Evolutionary conservation across 495 filamentous ascomycete genomes (phyloP).

Genomic region (Aspergillus indologenus): DNA sequence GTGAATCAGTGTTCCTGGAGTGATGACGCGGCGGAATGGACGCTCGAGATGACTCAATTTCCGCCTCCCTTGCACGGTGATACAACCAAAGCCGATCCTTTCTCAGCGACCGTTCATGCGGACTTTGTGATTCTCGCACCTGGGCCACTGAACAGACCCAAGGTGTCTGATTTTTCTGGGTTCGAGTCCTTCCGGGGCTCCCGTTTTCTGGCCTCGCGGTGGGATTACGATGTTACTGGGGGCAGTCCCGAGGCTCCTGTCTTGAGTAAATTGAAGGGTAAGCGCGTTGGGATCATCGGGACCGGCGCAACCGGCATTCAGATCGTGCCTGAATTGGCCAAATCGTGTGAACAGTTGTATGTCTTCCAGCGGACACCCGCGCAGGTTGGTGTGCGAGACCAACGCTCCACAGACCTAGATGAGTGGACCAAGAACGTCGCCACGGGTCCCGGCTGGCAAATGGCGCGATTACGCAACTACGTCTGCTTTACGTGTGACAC

Average conservation of each 20-base stretch:
- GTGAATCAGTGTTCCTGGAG: too few species aligned
- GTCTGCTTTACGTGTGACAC: too few species aligned
- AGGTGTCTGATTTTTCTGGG: constrained; percentile 21
- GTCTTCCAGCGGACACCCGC: constrained; percentile 50
- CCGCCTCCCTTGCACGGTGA: too few species aligned
- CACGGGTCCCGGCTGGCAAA: constrained; percentile 47
- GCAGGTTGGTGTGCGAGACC: constrained; percentile 42
- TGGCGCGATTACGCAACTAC: constrained; percentile 11
- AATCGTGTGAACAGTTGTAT: constrained; percentile 28
- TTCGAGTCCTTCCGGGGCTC: constrained; percentile 17
- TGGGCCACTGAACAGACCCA: constrained; percentile 19
- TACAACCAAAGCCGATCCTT: not conserved
- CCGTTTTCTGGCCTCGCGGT: constrained; percentile 38
- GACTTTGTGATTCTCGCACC: constrained; percentile 13
- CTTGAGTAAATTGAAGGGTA: constrained; percentile 23
- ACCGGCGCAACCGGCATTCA: constrained; percentile 47
- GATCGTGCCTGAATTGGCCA: constrained; percentile 27
- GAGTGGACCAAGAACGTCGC: not conserved
- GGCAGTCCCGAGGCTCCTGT: constrained; percentile 24
- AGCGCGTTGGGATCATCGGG: constrained; percentile 46
- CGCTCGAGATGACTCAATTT: too few species aligned
- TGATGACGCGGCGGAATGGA: too few species aligned
- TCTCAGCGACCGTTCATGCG: not conserved
- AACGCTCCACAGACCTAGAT: constrained; percentile 27
- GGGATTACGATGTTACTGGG: constrained; percentile 44